These are phyloP conservation scores for Beauveria australis DNA, from an alignment of 2,329 filamentous ascomycete species.

Conservation along the genomic window DNA sequence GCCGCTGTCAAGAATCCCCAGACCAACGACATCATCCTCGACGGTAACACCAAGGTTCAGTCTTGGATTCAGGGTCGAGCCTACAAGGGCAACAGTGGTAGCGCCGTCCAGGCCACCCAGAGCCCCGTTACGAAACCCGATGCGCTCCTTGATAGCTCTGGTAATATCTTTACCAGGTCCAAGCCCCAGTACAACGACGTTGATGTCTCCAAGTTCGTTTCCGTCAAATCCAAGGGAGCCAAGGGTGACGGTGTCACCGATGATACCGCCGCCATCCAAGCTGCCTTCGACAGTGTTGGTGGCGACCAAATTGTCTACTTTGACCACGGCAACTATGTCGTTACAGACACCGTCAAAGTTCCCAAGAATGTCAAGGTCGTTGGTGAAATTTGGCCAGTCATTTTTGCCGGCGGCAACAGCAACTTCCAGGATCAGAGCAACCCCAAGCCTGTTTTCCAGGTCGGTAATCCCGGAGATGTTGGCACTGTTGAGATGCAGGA, in stretches of 20 bases:
- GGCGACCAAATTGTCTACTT: constrained; percentile 63
- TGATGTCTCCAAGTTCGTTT: constrained; percentile 63
- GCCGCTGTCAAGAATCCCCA: constrained; percentile 55
- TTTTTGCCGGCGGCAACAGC: constrained; percentile 68
- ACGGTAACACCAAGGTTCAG: constrained; percentile 58
- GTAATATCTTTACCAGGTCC: constrained; percentile 70
- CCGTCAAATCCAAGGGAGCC: constrained; percentile 73
- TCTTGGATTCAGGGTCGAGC: constrained; percentile 75
- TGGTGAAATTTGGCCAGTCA: constrained; percentile 84
- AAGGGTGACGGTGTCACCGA: constrained; percentile 83
- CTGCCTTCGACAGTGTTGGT: constrained; percentile 59
- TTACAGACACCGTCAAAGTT: constrained; percentile 62
- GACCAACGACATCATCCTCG: constrained; percentile 53
- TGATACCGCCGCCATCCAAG: constrained; percentile 78
- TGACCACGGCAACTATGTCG: constrained; percentile 64
- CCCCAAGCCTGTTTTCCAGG: constrained; percentile 76
- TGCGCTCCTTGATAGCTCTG: constrained; percentile 53
- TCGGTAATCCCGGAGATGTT: constrained; percentile 68
- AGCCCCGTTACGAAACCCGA: constrained; percentile 53
- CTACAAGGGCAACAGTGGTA: constrained; percentile 46
- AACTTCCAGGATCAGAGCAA: constrained; percentile 67
- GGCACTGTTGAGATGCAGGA: constrained; percentile 84
- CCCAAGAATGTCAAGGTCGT: constrained; percentile 79
- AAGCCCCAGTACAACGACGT: constrained; percentile 81
- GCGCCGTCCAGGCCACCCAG: constrained; percentile 52